These are phyloP conservation scores for Colletotrichum eremochloae DNA, from an alignment of 2,329 filamentous ascomycete species.

Conservation along the genomic window DNA sequence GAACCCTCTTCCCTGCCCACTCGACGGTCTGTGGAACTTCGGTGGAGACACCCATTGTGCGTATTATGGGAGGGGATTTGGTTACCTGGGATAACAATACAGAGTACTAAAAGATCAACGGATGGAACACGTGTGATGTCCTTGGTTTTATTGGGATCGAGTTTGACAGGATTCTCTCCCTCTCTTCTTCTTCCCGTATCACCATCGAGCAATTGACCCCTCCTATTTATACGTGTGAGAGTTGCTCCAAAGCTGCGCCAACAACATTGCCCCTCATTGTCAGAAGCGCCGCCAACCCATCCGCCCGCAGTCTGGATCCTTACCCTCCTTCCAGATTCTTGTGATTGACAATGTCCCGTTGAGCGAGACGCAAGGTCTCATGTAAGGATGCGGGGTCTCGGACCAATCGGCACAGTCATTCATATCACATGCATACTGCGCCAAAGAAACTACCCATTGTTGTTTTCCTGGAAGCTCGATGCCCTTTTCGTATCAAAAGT, in stretches of 20 bases:
- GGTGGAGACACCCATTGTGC: constrained; percentile 39
- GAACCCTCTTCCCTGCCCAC: constrained; percentile 63
- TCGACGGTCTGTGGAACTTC: constrained; percentile 57
- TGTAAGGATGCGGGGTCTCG: constrained; percentile 40
- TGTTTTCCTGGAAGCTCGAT: constrained; percentile 1
- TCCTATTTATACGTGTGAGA: constrained; percentile 31
- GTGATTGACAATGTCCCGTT: constrained; percentile 20
- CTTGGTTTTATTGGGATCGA: neutral
- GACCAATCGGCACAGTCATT: constrained; percentile 37
- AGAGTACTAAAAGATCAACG: neutral
- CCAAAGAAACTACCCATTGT: constrained; percentile 11
- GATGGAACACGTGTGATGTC: too few species aligned
- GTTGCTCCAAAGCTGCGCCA: neutral
- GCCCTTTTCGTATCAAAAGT: constrained; percentile 39
- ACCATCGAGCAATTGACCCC: neutral
- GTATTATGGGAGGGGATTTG: neutral
- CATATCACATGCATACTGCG: constrained; percentile 37
- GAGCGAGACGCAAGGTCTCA: constrained; percentile 27
- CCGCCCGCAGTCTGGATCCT: constrained; percentile 23
- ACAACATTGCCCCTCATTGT: constrained; percentile 29
- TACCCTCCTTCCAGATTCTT: constrained; percentile 40
- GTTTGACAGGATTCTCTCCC: neutral
- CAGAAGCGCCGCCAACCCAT: constrained; percentile 17
- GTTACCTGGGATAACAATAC: neutral
- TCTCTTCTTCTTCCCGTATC: too few species aligned